These are phyloP conservation scores for Fraxinus excelsior DNA, from an alignment of 257 asterid genomes.

Conservation along the genomic window DNA sequence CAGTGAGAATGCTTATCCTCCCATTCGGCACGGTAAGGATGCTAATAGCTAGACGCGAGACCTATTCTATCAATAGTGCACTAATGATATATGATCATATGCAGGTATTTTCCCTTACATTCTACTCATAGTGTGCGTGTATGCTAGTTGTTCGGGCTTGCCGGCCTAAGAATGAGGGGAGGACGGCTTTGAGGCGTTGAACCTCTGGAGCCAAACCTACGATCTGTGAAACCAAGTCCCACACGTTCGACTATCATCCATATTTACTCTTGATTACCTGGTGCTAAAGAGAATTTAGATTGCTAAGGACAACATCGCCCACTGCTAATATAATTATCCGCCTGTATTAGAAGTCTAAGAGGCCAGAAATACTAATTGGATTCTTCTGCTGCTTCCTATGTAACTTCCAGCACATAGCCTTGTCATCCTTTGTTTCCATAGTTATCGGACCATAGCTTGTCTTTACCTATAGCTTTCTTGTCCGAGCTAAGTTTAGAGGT, in stretches of 20 bases:
- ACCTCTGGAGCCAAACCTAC: too few relatives aligned
- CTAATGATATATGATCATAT: too few relatives aligned
- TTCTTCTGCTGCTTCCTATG: neutral
- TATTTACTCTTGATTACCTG: neutral
- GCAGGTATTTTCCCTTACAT: too few relatives aligned
- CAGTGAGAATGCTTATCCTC: too few relatives aligned
- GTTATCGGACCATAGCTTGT: neutral
- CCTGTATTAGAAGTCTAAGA: neutral
- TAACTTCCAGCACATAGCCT: neutral
- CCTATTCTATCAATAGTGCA: too few relatives aligned
- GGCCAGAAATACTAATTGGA: neutral
- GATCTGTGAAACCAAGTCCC: too few relatives aligned
- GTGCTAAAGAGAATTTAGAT: neutral
- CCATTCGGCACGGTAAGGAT: too few relatives aligned
- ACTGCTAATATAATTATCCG: neutral
- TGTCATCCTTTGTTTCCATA: neutral
- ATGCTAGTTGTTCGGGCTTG: too few relatives aligned
- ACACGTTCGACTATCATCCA: neutral
- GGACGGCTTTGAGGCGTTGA: too few relatives aligned
- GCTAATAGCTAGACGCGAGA: too few relatives aligned
- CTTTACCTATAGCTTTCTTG: neutral
- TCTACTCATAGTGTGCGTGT: too few relatives aligned
- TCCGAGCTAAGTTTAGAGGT: neutral
- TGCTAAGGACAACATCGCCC: neutral
- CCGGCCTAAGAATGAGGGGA: too few relatives aligned